These are phyloP conservation scores for Alnus rubra DNA, from an alignment of 306 rosid species.

Conservation along the genomic window DNA sequence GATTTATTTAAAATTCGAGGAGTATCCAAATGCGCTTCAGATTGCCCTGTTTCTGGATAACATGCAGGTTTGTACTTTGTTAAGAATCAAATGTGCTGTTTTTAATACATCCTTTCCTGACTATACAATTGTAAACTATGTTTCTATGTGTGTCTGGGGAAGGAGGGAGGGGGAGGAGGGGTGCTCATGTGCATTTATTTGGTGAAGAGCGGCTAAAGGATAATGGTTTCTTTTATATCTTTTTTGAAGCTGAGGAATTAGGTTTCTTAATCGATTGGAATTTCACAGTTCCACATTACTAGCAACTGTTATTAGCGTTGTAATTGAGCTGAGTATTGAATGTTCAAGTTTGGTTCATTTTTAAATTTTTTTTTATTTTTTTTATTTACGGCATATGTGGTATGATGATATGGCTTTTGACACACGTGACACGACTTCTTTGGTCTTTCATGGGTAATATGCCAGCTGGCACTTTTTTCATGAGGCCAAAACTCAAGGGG, in stretches of 20 bases:
- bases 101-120: background rate
- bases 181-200: background rate
- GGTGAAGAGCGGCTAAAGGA: background rate
- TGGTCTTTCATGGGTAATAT: too few relatives aligned
- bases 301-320: too few relatives aligned
- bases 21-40: constrained; percentile 87
- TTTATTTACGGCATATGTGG: too few relatives aligned
- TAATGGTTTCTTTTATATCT: too few relatives aligned
- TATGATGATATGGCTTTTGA: too few relatives aligned
- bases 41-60: constrained; percentile 86
- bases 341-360: too few relatives aligned
- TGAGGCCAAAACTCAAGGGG: too few relatives aligned
- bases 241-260: background rate
- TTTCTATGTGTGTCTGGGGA: background rate
- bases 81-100: background rate
- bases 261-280: background rate
- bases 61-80: constrained; percentile 55
- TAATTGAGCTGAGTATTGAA: too few relatives aligned
- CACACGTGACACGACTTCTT: too few relatives aligned
- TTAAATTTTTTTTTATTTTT: too few relatives aligned
- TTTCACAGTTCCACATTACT: background rate
- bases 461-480: too few relatives aligned
- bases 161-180: too few relatives aligned
- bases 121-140: background rate
- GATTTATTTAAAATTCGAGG: constrained; percentile 78